Percentiles rank a stretch among this genome's conserved stretches.
These are phyloP conservation scores for Eucalyptus shirleyi DNA, from an alignment of 345 rosid genomes.

Conservation along the genomic window DNA sequence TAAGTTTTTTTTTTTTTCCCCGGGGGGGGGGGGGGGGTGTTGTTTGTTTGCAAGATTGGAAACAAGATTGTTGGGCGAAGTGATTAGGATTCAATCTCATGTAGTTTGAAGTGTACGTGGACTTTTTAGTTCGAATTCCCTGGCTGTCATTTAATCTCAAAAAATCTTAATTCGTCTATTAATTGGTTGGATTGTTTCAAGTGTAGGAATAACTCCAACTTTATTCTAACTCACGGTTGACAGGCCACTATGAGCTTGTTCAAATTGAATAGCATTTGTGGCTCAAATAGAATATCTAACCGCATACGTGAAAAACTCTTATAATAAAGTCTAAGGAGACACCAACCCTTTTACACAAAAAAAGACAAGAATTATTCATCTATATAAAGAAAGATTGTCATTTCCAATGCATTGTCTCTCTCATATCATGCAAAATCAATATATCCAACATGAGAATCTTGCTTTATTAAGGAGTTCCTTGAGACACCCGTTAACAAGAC, in stretches of 20 bases:
- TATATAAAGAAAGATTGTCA: neutral
- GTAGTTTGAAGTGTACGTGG: neutral
- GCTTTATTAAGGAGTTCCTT: neutral
- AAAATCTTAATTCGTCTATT: neutral
- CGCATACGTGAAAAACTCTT: accelerated
- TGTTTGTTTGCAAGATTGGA: neutral
- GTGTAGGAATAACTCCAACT: neutral
- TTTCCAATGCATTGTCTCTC: neutral
- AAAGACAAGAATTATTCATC: neutral
- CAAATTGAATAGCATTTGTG: neutral
- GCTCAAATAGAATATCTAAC: neutral
- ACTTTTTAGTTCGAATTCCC: neutral
- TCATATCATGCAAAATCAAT: neutral
- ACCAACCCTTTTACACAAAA: neutral
- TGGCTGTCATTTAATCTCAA: neutral
- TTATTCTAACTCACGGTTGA: neutral
- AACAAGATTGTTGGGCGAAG: neutral
- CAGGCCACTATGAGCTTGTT: neutral
- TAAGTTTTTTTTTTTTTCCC: neutral
- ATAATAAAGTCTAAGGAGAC: neutral
- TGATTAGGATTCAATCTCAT: neutral
- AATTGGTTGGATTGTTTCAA: neutral
- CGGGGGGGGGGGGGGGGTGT: accelerated
- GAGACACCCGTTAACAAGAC: neutral
- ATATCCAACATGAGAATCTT: neutral